Base-by-base conservation (phyloP, 108 stramenopile genomes). In the Seminavis robusta region DNA sequence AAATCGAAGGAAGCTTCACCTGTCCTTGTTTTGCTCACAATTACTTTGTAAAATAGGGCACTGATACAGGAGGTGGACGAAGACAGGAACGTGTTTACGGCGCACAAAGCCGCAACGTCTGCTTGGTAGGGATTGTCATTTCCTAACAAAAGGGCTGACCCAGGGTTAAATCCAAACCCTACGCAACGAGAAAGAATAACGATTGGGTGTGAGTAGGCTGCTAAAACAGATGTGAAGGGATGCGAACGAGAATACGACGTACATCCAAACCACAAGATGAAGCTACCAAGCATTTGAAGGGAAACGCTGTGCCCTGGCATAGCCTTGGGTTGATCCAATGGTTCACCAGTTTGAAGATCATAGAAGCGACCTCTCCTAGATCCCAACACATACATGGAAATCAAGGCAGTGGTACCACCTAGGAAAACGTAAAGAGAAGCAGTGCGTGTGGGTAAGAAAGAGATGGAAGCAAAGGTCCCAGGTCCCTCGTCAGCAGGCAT, bases 231-330 rank as follows among this genome's bases (percentile, higher is more conserved):
- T n/a, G n/a, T n/a, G n/a, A n/a, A n/a, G n/a, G n/a, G n/a, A n/a
- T n/a, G n/a, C n/a, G n/a, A n/a, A n/a, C n/a, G n/a, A n/a, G n/a
- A n/a, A n/a, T n/a, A n/a, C n/a, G n/a, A n/a, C n/a, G n/a, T n/a
- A n/a, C 31, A 93, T 38, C 88, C 92, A 34, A 87, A 72, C 88
- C 88, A 88, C 5, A 93, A 78, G 57, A 93, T 67, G 30, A 69
- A 55, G 20, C 43, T 62, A 30, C 67, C 59, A 54, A 62, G 53
- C 32, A 61, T 55, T 56, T 88, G 84, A 10, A 86, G 57, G 23
- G 84, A 39, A 13, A 75, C 59, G 3, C 62, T 74, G 61, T 82
- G 79, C 7, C 70, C 74, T 9, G 56, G 58, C 49, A 83, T 71
- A 48, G 37, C 37, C 17, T 29, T 56, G 11, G 81, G 74, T 20